Evolutionary conservation across 805 yeast species (phyloP).

Genomic region (Hanseniaspora nectarophila): DNA sequence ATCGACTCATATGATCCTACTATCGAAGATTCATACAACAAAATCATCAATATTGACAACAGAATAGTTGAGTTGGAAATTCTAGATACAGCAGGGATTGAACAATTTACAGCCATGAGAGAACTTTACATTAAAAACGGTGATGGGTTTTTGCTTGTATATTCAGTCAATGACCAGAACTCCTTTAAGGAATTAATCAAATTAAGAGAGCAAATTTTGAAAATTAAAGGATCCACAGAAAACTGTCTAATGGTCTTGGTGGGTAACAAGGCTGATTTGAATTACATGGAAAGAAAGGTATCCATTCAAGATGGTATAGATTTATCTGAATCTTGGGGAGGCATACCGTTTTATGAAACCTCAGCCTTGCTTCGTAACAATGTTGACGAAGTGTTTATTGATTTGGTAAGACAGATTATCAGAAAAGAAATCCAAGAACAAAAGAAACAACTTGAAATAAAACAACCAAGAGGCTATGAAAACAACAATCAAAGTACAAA

Average conservation of each 20-base stretch:
- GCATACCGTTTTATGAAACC: conserved; percentile 83
- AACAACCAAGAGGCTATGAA: background rate
- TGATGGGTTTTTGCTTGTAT: conserved; percentile 78
- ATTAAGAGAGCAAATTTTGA: conserved; percentile 68
- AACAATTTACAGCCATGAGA: conserved; percentile 93
- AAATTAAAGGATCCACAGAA: conserved; percentile 62
- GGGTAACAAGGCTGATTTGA: conserved; percentile 83
- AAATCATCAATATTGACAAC: conserved; percentile 78
- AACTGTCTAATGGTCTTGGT: conserved; percentile 77
- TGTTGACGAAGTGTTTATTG: conserved; percentile 82
- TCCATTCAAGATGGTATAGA: conserved; percentile 71
- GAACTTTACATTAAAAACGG: conserved; percentile 81
- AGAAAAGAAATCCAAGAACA: conserved; percentile 27
- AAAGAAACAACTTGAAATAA: conserved; percentile 6
- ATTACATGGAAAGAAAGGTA: conserved; percentile 53
- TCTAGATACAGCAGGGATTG: conserved; percentile 86
- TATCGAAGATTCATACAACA: conserved; percentile 88
- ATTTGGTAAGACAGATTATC: conserved; percentile 75
- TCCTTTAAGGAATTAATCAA: conserved; percentile 69
- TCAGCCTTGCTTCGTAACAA: conserved; percentile 84
- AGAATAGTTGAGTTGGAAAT: conserved; percentile 77
- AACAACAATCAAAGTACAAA: background rate
- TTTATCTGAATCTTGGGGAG: conserved; percentile 76
- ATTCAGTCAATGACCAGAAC: conserved; percentile 65
- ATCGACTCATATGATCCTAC: conserved; percentile 93